phyloP scores from a whole-genome alignment of 2,329 filamentous ascomycete genomes.

The Kalmusia sp. region DNA sequence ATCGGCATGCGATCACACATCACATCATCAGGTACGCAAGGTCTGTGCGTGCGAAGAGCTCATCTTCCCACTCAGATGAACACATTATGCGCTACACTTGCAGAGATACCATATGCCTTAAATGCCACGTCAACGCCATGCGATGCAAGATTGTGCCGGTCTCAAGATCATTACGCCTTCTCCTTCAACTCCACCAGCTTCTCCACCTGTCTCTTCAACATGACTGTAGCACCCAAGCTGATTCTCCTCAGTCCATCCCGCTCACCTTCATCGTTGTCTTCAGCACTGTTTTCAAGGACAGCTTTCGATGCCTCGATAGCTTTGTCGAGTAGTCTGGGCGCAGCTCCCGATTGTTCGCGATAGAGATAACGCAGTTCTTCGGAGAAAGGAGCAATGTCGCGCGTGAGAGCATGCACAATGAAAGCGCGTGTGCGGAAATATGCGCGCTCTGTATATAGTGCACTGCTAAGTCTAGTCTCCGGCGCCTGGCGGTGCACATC shows the following conservation, averaged over 20 bases:
- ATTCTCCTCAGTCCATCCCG: constrained; percentile 56
- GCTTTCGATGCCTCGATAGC: constrained; percentile 52
- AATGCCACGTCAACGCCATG: neutral
- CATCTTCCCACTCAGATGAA: no score
- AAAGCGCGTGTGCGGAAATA: constrained; percentile 61
- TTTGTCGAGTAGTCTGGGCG: constrained; percentile 51
- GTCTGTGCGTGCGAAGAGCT: no score
- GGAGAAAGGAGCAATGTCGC: constrained; percentile 54
- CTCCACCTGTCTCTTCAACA: constrained; percentile 49
- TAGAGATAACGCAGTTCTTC: constrained; percentile 64
- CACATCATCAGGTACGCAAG: no score
- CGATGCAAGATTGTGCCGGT: neutral
- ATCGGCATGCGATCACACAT: no score
- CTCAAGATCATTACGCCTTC: constrained; percentile 49
- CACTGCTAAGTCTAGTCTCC: constrained; percentile 54
- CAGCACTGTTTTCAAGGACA: constrained; percentile 49
- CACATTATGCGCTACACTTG: neutral
- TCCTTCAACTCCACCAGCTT: constrained; percentile 42
- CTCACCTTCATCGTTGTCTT: constrained; percentile 30
- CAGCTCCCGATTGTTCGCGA: constrained; percentile 37
- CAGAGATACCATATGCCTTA: neutral
- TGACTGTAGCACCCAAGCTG: constrained; percentile 56
- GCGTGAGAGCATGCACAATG: constrained; percentile 55
- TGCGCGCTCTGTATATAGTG: constrained; percentile 61
- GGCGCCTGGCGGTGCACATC: constrained; percentile 58